A percentile compares a stretch with the other conserved stretches of the same genome.
Conservation (phyloP, 257 asterid genomes). For the Solanum piurae region DNA sequence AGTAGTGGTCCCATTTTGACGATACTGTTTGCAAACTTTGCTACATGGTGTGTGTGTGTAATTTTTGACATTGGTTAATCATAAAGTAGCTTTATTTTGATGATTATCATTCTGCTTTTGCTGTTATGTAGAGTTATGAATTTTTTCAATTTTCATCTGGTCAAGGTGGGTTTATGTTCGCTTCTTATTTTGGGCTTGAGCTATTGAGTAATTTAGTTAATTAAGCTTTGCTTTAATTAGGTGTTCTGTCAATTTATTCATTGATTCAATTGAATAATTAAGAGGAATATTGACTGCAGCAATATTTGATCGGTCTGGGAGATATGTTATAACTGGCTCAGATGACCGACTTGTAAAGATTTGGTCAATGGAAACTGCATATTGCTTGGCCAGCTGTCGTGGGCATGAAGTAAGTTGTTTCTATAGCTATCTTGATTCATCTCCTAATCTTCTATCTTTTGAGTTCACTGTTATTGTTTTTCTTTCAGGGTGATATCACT, state of each 20-base stretch:
- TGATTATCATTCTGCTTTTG: background rate
- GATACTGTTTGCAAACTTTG: background rate
- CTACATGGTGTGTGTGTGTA: background rate
- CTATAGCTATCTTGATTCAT: background rate
- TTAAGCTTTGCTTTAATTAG: background rate
- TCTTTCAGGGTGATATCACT: conserved; percentile 84
- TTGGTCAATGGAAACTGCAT: conserved; percentile 99
- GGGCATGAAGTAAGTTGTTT: conserved; percentile 82
- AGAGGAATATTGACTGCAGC: conserved; percentile 36
- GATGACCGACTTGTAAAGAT: conserved; percentile 96
- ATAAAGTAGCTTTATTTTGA: background rate
- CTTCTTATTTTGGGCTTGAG: background rate
- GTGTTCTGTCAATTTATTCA: background rate
- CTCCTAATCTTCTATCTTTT: conserved; percentile 5
- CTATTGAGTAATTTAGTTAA: background rate
- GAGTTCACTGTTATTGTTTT: conserved; percentile 11
- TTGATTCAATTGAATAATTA: background rate
- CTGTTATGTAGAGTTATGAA: background rate
- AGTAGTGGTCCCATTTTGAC: background rate
- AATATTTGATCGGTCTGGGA: conserved; percentile 86
- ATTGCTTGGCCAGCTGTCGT: conserved; percentile 95
- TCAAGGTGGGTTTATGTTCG: background rate
- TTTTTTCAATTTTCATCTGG: background rate
- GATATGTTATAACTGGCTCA: conserved; percentile 94
- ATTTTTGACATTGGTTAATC: background rate